Conservation (phyloP, 2,329 filamentous ascomycete genomes). For the Microsporum ferrugineum region DNA sequence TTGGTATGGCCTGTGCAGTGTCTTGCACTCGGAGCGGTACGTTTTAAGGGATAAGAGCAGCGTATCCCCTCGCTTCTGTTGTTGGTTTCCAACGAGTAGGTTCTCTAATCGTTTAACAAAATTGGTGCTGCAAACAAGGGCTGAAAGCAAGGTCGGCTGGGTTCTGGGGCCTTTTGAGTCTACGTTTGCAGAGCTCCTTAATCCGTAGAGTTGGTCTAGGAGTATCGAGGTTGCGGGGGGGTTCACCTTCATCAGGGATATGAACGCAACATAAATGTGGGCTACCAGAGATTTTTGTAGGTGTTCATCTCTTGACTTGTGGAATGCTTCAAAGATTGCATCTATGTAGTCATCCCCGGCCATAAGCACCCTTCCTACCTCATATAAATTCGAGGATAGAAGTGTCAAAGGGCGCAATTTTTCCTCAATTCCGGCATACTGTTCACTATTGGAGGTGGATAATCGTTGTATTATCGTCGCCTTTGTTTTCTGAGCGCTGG, state of each 20-base stretch:
- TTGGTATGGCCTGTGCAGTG: slow-evolving; percentile 34
- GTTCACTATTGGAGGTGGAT: slow-evolving; percentile 12
- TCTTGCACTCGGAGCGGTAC: slow-evolving; percentile 30
- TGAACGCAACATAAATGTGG: slow-evolving; percentile 62
- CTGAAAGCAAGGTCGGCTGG: slow-evolving; percentile 57
- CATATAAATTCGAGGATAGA: slow-evolving; percentile 29
- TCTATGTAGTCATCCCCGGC: slow-evolving; percentile 83
- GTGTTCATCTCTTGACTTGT: slow-evolving; percentile 47
- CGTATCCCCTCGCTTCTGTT: slow-evolving; percentile 33
- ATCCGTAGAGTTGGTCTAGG: slow-evolving; percentile 69
- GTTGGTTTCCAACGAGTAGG: slow-evolving; percentile 19
- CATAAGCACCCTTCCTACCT: slow-evolving; percentile 52
- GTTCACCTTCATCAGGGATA: slow-evolving; percentile 55
- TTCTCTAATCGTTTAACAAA: slow-evolving; percentile 43
- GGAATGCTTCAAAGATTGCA: slow-evolving; percentile 45
- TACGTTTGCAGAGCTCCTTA: slow-evolving; percentile 60
- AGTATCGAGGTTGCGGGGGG: slow-evolving; percentile 62
- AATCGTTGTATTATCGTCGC: slow-evolving; percentile 24
- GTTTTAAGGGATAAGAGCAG: slow-evolving; percentile 29
- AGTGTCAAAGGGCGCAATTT: slow-evolving; percentile 31
- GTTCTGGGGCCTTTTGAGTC: slow-evolving; percentile 36
- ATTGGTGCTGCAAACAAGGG: slow-evolving; percentile 70
- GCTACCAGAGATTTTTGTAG: slow-evolving; percentile 59
- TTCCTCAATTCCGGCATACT: slow-evolving; percentile 14
- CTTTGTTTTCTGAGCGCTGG: slow-evolving; percentile 30